A percentile compares a stretch with the other conserved stretches of the same genome.
These are phyloP conservation scores for Camelina neglecta DNA, from an alignment of 345 rosid genomes.

Conservation along the genomic window DNA sequence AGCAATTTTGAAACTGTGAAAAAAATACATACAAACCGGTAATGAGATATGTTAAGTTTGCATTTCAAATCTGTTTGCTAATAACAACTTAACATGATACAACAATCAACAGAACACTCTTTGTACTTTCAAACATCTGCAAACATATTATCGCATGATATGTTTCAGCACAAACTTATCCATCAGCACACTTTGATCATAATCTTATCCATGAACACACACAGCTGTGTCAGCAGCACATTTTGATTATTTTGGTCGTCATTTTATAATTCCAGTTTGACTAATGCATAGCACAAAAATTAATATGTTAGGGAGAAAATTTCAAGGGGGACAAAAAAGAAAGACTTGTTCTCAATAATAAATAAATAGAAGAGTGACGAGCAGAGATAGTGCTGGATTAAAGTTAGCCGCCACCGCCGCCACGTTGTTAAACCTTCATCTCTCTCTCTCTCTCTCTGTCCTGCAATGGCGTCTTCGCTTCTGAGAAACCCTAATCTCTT, in stretches of 20 bases:
- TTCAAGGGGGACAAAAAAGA: neutral
- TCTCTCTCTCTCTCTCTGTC: slow-evolving; percentile 5
- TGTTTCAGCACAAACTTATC: neutral
- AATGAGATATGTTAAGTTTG: neutral
- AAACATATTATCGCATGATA: neutral
- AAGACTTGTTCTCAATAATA: neutral
- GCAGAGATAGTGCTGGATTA: neutral
- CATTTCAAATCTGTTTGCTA: neutral
- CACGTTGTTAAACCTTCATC: slow-evolving; percentile 24
- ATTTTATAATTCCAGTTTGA: too few relatives aligned
- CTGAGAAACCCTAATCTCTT: slow-evolving; percentile 39
- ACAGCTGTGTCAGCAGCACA: neutral
- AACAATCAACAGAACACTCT: neutral
- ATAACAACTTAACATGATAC: neutral
- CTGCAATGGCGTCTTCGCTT: slow-evolving; percentile 43
- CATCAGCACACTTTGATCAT: too few relatives aligned
- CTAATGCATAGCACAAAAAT: too few relatives aligned
- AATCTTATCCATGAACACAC: neutral
- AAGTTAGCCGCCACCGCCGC: slow-evolving; percentile 17
- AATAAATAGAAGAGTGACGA: slow-evolving; percentile 27
- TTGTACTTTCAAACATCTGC: neutral
- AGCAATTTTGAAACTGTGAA: neutral
- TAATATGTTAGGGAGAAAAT: neutral
- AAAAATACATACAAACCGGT: neutral
- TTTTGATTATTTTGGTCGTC: too few relatives aligned